A percentile compares a stretch with the other conserved stretches of the same genome.
These are phyloP conservation scores for Madurella fahalii DNA, from an alignment of 2,329 filamentous ascomycete genomes.

Conservation along the genomic window DNA sequence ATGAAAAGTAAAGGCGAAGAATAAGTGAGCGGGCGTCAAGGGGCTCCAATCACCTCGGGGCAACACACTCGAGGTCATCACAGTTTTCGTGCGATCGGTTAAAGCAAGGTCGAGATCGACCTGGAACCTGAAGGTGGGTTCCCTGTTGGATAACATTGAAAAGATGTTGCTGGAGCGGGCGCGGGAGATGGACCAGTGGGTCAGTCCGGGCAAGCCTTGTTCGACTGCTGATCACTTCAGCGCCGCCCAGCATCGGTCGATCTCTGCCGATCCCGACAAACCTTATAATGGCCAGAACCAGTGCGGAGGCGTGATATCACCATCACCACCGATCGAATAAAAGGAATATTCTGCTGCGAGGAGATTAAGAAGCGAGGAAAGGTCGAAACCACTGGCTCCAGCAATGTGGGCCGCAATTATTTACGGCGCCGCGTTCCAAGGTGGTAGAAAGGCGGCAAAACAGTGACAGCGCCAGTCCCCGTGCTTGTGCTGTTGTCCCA, in stretches of 20 bases:
- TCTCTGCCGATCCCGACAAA: conserved; percentile 8
- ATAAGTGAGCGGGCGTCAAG: conserved; percentile 4
- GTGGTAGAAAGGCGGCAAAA: too few relatives aligned
- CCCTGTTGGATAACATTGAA: too few relatives aligned
- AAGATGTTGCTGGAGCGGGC: neutral
- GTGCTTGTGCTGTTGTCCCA: too few relatives aligned
- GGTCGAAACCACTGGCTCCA: too few relatives aligned
- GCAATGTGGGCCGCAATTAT: too few relatives aligned
- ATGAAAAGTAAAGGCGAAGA: too few relatives aligned
- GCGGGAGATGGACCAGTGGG: neutral
- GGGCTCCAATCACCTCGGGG: neutral
- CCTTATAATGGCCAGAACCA: neutral
- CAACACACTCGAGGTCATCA: neutral
- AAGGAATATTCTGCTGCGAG: too few relatives aligned
- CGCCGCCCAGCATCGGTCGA: conserved; percentile 5
- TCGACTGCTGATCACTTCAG: conserved; percentile 5
- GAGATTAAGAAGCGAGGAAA: too few relatives aligned
- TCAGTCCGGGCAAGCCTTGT: neutral
- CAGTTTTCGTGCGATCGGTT: neutral
- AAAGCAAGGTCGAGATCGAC: neutral
- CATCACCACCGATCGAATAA: too few relatives aligned
- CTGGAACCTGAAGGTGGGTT: neutral
- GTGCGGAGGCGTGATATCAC: neutral
- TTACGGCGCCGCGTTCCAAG: too few relatives aligned
- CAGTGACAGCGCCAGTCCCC: too few relatives aligned